Evolutionary conservation across 2,329 filamentous ascomycete species (phyloP).

Genomic region (Penicillium sp.): DNA sequence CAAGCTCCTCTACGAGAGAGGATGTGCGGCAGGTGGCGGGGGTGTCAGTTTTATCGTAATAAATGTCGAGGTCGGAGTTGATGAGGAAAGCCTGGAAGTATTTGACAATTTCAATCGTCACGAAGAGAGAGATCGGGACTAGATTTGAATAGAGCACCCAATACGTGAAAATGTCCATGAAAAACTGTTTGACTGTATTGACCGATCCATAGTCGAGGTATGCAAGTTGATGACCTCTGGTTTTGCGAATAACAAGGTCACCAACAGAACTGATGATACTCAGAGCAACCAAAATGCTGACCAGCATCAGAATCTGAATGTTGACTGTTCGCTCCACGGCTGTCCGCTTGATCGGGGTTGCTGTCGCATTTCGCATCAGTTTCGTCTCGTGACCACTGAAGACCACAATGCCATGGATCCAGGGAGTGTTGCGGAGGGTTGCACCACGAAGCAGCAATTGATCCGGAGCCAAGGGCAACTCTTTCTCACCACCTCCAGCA

Average conservation of each 20-base stretch:
- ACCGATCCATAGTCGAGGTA: conserved; percentile 71
- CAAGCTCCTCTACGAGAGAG: conserved; percentile 92
- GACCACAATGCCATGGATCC: conserved; percentile 93
- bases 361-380: conserved; percentile 96
- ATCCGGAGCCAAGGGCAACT: conserved; percentile 83
- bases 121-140: conserved; percentile 95
- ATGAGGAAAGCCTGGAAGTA: conserved; percentile 98
- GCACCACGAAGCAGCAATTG: conserved; percentile 91
- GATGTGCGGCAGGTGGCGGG: conserved; percentile 95
- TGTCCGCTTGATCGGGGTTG: conserved; percentile 94
- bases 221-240: conserved; percentile 59
- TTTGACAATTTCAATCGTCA: conserved; percentile 96
- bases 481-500: conserved; percentile 86
- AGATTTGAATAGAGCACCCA: conserved; percentile 97
- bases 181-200: conserved; percentile 75
- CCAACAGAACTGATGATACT: conserved; percentile 90
- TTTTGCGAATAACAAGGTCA: conserved; percentile 75
- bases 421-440: conserved; percentile 91
- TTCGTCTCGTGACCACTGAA: conserved; percentile 99
- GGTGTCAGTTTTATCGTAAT: conserved; percentile 92
- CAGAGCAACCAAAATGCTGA: conserved; percentile 76
- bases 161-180: conserved; percentile 93
- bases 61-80: conserved; percentile 96
- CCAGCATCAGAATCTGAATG: conserved; percentile 84
- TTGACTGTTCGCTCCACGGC: conserved; percentile 95